Base-by-base conservation (phyloP, 1,284 basidiomycete species). In the Entoloma clypeatum region DNA sequence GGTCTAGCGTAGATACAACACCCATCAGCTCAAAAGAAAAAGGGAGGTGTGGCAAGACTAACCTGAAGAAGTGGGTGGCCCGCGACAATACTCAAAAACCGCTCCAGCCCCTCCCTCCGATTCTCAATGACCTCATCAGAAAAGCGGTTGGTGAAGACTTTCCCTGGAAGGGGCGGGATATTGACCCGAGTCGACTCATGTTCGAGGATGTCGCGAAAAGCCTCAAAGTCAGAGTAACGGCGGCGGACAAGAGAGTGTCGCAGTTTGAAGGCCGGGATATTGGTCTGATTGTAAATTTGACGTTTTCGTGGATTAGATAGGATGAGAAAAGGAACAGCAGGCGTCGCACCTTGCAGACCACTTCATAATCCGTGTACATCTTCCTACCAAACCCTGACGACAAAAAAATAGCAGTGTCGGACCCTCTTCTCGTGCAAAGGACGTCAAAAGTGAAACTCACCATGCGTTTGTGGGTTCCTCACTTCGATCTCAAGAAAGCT, bases 311-410 rank as follows among this genome's bases (percentile, higher is more conserved):
- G n/a, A n/a, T n/a, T n/a, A n/a, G 27, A 26, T 39, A 33, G 30
- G 10, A 18, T 4, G 10, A 13, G 16, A 1, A 17, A 40, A 22
- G 16, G 13, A 21, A 21, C 31, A 31, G 24, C 22, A 21, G 14
- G 1, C 16, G 16, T 62, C 76, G 45, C 49, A 90, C 93, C 80
- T 93, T 92, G 75, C 93, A 97, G 39, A 97, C 86, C 51, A 99
- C 87, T 69, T 99, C 95, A 60, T 99, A 99, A 74, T 99, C 94
- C 34, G 95, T 99, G 65, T 91, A 99, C 92, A 95, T 96, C 75
- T 97, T 97, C 54, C 95, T 74, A 24, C 93, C 92, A 58, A 92
- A 92, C 25, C 91, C 91, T 93, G 55, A 27, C 43, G 38, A 43
- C 7, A 18, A 3, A 35, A 29, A 6, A 17, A 10, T n/a, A 29